Conservation (phyloP, 2,329 filamentous ascomycete genomes). For the Colletotrichum ledebouriae region DNA sequence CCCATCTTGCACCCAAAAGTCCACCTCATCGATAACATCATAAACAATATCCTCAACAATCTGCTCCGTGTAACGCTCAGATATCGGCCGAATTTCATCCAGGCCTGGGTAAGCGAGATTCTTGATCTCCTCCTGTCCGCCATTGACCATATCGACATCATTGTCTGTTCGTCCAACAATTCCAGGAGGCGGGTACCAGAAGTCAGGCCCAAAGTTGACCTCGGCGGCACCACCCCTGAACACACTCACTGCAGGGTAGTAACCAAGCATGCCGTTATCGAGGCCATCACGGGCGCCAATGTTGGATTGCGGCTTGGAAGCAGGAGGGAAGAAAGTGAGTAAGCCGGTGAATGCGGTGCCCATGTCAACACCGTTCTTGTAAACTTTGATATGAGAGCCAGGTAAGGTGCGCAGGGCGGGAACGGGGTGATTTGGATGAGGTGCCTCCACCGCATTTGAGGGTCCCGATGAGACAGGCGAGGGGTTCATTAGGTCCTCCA, state of each 20-base stretch:
- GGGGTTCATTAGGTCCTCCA: conserved; percentile 86
- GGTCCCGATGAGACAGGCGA: conserved; percentile 63
- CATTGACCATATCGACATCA: conserved; percentile 62
- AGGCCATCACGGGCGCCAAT: conserved; percentile 86
- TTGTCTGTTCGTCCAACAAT: conserved; percentile 57
- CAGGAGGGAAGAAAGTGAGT: conserved; percentile 90
- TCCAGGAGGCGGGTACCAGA: conserved; percentile 86
- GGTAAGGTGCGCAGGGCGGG: conserved; percentile 89
- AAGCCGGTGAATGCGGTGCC: conserved; percentile 91
- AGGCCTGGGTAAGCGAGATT: conserved; percentile 34
- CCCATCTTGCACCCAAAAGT: conserved; percentile 84
- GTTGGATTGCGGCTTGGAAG: conserved; percentile 79
- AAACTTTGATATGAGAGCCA: conserved; percentile 86
- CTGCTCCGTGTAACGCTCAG: conserved; percentile 89
- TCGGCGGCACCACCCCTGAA: conserved; percentile 93
- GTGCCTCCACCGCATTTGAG: conserved; percentile 66
- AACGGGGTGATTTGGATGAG: conserved; percentile 78
- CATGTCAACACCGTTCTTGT: conserved; percentile 90
- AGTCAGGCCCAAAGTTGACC: conserved; percentile 93
- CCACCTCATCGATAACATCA: conserved; percentile 94
- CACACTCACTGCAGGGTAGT: conserved; percentile 93
- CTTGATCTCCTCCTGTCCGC: conserved; percentile 34
- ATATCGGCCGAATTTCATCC: conserved; percentile 69
- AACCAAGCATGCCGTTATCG: conserved; percentile 95
- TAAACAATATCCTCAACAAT: conserved; percentile 95